A percentile compares a stretch with the other conserved stretches of the same genome.
Evolutionary conservation across 257 asterid species (phyloP).

Genomic region (Henckelia pumila): DNA sequence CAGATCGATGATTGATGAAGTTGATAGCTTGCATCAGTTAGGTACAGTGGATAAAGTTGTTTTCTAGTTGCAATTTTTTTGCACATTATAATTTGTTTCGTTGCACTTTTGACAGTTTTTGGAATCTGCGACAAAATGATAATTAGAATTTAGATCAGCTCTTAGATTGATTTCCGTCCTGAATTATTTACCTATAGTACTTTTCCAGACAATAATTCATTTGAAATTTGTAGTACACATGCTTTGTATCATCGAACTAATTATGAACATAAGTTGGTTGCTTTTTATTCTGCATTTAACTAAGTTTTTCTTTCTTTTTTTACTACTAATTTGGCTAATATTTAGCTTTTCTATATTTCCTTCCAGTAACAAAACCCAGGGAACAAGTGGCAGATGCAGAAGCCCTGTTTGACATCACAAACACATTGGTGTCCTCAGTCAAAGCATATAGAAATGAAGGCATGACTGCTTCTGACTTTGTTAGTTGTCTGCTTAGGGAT

Average conservation of each 20-base stretch:
- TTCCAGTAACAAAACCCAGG: slow-evolving; percentile 75
- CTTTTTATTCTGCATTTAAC: background rate
- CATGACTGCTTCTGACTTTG: slow-evolving; percentile 71
- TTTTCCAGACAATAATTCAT: background rate
- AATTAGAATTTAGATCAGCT: no score
- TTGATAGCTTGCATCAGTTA: slow-evolving; percentile 68
- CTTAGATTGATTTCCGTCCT: background rate
- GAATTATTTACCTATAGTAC: background rate
- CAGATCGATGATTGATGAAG: slow-evolving; percentile 69
- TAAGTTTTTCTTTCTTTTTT: background rate
- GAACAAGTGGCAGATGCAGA: slow-evolving; percentile 98
- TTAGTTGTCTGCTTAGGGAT: slow-evolving; percentile 63
- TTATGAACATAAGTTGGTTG: background rate
- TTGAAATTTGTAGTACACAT: background rate
- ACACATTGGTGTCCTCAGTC: slow-evolving; percentile 76
- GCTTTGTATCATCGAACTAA: background rate
- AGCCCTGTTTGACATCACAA: slow-evolving; percentile 82
- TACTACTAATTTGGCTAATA: background rate
- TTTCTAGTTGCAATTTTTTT: slow-evolving; percentile 1
- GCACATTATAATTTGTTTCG: background rate
- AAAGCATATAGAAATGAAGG: slow-evolving; percentile 73
- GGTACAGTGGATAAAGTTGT: slow-evolving; percentile 43
- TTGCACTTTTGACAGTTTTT: no score
- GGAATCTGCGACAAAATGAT: background rate
- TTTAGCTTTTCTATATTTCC: background rate